A percentile compares a stretch with the other conserved stretches of the same genome.
phyloP scores from a whole-genome alignment of 2,329 filamentous ascomycete species.

The Colletotrichum plurivorum region DNA sequence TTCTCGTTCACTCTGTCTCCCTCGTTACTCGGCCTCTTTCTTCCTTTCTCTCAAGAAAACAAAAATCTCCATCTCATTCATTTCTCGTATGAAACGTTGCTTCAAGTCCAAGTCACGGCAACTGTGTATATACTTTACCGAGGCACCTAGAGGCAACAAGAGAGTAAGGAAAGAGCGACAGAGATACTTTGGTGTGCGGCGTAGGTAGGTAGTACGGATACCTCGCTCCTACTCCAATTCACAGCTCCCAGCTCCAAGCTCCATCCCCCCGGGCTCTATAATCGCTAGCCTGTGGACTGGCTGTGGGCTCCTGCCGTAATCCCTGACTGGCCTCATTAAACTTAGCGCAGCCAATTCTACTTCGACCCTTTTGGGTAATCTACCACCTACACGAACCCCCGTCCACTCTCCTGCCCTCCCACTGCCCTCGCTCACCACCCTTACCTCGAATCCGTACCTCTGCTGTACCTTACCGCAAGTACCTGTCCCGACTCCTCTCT shows the following conservation, averaged over 20 bases:
- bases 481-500: constrained; percentile 27
- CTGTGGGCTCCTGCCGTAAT: constrained; percentile 39
- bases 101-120: too few relatives aligned
- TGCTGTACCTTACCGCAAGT: constrained; percentile 11
- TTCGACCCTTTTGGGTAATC: constrained; percentile 54
- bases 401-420: constrained; percentile 43
- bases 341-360: constrained; percentile 57
- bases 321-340: constrained; percentile 55
- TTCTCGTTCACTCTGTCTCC: neutral
- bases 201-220: too few relatives aligned
- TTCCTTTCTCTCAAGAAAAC: neutral
- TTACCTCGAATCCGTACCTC: constrained; percentile 23
- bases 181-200: too few relatives aligned
- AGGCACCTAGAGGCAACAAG: too few relatives aligned
- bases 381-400: constrained; percentile 47
- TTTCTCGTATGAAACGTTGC: too few relatives aligned
- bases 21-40: neutral
- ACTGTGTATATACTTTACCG: too few relatives aligned
- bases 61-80: too few relatives aligned
- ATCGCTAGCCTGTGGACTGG: constrained; percentile 29
- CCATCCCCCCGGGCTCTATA: constrained; percentile 43
- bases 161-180: too few relatives aligned
- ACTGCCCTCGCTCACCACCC: constrained; percentile 26
- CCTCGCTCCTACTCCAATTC: too few relatives aligned
- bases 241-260: neutral